These are phyloP conservation scores for Juglanconis oblonga DNA, from an alignment of 2,329 filamentous ascomycete species.

Conservation along the genomic window DNA sequence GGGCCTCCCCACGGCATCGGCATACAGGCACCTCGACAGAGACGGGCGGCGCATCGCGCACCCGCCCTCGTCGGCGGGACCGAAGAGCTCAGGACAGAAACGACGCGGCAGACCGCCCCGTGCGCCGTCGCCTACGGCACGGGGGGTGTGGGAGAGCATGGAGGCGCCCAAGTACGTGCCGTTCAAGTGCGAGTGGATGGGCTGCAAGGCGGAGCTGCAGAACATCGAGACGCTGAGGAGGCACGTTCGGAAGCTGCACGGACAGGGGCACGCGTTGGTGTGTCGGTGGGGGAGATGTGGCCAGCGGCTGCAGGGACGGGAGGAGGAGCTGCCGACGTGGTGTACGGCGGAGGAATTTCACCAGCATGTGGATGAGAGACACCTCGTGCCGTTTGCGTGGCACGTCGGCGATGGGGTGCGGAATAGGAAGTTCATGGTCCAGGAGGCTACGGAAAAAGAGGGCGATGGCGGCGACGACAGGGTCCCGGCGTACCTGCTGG, in stretches of 20 bases:
- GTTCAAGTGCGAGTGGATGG: constrained; percentile 59
- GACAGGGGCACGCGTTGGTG: constrained; percentile 19
- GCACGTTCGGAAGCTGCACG: constrained; percentile 53
- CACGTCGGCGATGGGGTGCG: constrained; percentile 57
- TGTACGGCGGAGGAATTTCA: constrained; percentile 33
- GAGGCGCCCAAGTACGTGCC: constrained; percentile 40
- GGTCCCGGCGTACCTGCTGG: constrained; percentile 50
- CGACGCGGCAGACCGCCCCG: constrained; percentile 27
- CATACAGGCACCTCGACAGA: background rate
- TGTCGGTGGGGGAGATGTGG: constrained; percentile 43
- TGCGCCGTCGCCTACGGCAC: constrained; percentile 17
- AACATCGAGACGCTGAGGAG: constrained; percentile 57
- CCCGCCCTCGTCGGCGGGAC: background rate
- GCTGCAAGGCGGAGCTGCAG: constrained; percentile 58
- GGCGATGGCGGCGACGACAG: constrained; percentile 1
- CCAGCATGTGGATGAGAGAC: constrained; percentile 51
- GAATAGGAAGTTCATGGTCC: constrained; percentile 31
- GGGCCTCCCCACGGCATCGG: background rate
- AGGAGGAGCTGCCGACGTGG: constrained; percentile 4
- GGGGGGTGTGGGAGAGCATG: constrained; percentile 24
- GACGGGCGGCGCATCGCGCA: background rate
- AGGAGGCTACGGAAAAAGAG: background rate
- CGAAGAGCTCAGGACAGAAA: constrained; percentile 9
- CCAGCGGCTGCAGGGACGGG: background rate
- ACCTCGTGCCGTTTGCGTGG: constrained; percentile 54